Base-by-base conservation (phyloP, 805 yeast genomes). In the Metschnikowia continentalis region DNA sequence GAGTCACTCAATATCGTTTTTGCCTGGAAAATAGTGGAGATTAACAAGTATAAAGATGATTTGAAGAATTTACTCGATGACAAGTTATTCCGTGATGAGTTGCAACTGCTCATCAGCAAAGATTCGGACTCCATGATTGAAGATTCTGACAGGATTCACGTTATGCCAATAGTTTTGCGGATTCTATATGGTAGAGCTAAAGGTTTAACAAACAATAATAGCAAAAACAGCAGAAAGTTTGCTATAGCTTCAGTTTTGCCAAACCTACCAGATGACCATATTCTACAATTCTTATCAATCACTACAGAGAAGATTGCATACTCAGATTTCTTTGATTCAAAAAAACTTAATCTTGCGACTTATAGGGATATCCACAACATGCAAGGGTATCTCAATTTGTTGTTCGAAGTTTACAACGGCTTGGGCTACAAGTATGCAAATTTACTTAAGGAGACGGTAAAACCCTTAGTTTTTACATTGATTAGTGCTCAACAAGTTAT, bases 121-220 rank as follows among this genome's bases (percentile, higher is more conserved):
- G 75, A 74, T 36, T 71, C 77, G 19, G 81, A 77, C 5, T 77
- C 82, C 7, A 74, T 69, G 3, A 75, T 90, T 48, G 89, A 86
- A 54, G 75, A 72, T 6, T 73, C 72, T 3, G 97, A 94, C 62
- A 70, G 77, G 14, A 71, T 65, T 2, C 65, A 54, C 1, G 76
- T 92, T 2, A 80, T 90, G 79, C 94, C 95, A 1, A 61, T 88
- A 32, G 77, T 90, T 3, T 63, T 90, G 45, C 72, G 97, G 57
- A 84, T 94, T 23, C 70, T 94, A 19, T 92, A 85, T 67, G 98
- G 98, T 7, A 78, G 96, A 51, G 89, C 90, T 7, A 95, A 89
- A 67, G 76, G 76, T 10, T 78, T 84, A 1, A 75, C 83, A 4
- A 78, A 75, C 49, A 84, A 87, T 64, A 90, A 89, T 52, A 79